Conservation (phyloP, 306 rosid genomes). For the Vicia sativa region DNA sequence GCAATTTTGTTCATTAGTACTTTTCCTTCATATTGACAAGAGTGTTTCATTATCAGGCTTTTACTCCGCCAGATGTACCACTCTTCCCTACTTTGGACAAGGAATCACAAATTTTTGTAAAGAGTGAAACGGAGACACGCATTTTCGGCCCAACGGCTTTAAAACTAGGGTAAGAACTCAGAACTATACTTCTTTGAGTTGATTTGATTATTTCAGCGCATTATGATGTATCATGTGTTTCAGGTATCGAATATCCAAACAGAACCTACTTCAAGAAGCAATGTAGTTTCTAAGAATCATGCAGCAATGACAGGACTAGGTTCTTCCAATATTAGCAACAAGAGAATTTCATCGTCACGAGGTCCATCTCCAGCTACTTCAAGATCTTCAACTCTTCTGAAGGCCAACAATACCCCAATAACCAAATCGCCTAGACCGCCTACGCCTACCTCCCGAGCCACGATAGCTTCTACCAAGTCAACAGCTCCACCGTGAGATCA, state of each 20-base stretch:
- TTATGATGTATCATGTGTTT: conserved; percentile 36
- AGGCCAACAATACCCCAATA: conserved; percentile 63
- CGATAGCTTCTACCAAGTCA: conserved; percentile 48
- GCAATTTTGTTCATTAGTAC: conserved; percentile 11
- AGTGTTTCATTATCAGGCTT: conserved; percentile 63
- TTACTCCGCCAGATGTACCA: conserved; percentile 83
- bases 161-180: conserved; percentile 64
- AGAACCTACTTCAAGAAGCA: conserved; percentile 63
- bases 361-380: conserved; percentile 51
- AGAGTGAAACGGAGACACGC: conserved; percentile 45
- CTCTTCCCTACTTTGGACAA: conserved; percentile 69
- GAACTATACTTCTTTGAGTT: conserved; percentile 30
- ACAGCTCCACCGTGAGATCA: conserved; percentile 61
- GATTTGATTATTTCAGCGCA: too few species aligned
- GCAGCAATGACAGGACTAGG: conserved; percentile 47
- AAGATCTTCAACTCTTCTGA: conserved; percentile 76
- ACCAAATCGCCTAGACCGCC: conserved; percentile 66
- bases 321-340: conserved; percentile 50
- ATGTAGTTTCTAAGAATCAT: conserved; percentile 52
- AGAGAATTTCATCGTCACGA: conserved; percentile 60
- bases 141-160: conserved; percentile 60
- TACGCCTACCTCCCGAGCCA: conserved; percentile 68
- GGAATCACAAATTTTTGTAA: conserved; percentile 54
- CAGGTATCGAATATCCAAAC: conserved; percentile 67
- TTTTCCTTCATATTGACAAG: conserved; percentile 16